A percentile compares a stretch with the other conserved stretches of the same genome.
Conservation (phyloP, 1,284 basidiomycete species). For the Tylopilus sp. region DNA sequence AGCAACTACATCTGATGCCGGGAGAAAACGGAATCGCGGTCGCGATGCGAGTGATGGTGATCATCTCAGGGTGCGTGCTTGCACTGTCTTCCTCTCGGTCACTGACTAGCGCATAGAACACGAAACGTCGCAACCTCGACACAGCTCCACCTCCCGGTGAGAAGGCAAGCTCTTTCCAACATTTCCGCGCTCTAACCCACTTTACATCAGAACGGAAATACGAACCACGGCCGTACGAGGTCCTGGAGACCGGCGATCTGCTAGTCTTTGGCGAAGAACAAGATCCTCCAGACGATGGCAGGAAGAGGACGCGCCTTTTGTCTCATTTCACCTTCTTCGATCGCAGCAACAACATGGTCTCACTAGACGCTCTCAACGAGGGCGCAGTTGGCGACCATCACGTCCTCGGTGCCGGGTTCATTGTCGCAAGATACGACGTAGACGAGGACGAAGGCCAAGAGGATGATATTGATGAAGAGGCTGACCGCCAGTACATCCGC, state of each 20-base stretch:
- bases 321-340: constrained; percentile 43
- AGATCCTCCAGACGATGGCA: constrained; percentile 21
- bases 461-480: constrained; percentile 33
- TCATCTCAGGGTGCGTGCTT: constrained; percentile 19
- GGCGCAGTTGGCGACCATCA: constrained; percentile 12
- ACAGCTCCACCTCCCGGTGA: constrained; percentile 16
- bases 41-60: not conserved
- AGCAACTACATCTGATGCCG: constrained; percentile 24
- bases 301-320: constrained; percentile 38
- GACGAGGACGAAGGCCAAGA: constrained; percentile 47
- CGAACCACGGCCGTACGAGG: constrained; percentile 29
- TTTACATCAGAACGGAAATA: constrained; percentile 23
- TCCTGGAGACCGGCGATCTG: constrained; percentile 28
- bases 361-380: constrained; percentile 30
- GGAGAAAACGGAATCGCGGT: constrained; percentile 28
- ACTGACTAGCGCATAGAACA: constrained; percentile 9
- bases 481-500: constrained; percentile 33
- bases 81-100: not conserved
- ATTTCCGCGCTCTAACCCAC: not conserved
- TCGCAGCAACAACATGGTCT: constrained; percentile 25
- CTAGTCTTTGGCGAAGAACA: constrained; percentile 36
- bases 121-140: constrained; percentile 32
- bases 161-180: not conserved
- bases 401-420: constrained; percentile 38
- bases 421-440: constrained; percentile 32